Evolutionary conservation across 2,329 filamentous ascomycete genomes (phyloP), one percentile per base, ranked within the genome.

Genomic region (Lasiodiplodia citricola): DNA sequence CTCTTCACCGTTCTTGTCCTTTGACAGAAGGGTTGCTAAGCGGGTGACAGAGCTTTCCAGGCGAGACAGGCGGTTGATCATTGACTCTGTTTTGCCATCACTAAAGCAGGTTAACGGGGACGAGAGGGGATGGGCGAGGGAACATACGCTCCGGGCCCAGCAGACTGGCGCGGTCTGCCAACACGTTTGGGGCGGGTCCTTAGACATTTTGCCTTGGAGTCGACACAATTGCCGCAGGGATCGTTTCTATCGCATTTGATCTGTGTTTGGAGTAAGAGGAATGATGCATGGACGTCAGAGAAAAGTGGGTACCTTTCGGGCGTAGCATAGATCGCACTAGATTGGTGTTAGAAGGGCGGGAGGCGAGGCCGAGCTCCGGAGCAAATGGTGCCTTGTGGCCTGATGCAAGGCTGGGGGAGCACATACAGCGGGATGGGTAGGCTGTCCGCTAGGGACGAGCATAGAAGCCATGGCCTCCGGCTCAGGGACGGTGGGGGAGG

Each of bases 191-290:
- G 58, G 3, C 67, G 73, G 37, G 75, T 76, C 18, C 77, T 75
- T n/a, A 78, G 72, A 63, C 76, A 79, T 13, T 76, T 70, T 8
- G 70, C 69, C 64, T 75, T 75, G 10, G 74, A 71, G 37, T 63
- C 67, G 57, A 72, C 55, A 55, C 77, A 79, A 51, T 76, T 78
- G 35, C 71, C 70, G 56, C 77, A 79, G 41, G 77, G 77, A 21
- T 77, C 75, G 56, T 77, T 73, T 28, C 77, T 75, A 68, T 79
- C 74, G 54, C 77, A 79, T 70, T 77, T 79, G 35, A 79, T 75
- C 76, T 78, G 37, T n/a, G 28, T 21, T 23, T 35, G 11, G n/a
- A 2, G 56, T 68, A n/a, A 62, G 66, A 68, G 16, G 28, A 37
- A 21, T n/a, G 16, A 4, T 28, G 37, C 31, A 35, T 5, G n/a